A percentile compares a stretch with the other conserved stretches of the same genome.
Evolutionary conservation across 306 rosid genomes (phyloP).

Genomic region (Medicago lupulina): DNA sequence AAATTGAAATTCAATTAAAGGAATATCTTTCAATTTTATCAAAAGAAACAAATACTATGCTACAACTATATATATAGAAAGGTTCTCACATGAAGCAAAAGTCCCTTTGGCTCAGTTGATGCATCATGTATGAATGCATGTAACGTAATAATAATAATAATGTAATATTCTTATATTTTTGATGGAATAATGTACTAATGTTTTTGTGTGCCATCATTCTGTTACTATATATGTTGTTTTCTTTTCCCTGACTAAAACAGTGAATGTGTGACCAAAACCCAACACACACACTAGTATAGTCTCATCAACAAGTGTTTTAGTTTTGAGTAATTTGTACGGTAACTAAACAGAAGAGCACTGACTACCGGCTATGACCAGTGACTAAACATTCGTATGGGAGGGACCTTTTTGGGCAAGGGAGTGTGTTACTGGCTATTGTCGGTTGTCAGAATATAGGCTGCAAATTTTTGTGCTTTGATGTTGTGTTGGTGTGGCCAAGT

Average conservation of each 20-base stretch:
- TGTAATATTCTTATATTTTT: not conserved
- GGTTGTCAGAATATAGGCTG: slow-evolving; percentile 53
- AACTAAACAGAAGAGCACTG: slow-evolving; percentile 31
- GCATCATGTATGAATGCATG: slow-evolving; percentile 22
- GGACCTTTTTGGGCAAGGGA: slow-evolving; percentile 11
- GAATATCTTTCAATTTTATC: slow-evolving; percentile 32
- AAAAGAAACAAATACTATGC: slow-evolving; percentile 4
- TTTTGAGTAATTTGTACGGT: slow-evolving; percentile 44
- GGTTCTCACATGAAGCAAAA: slow-evolving; percentile 13
- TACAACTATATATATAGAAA: slow-evolving; percentile 4
- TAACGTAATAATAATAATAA: not conserved
- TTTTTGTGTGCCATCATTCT: slow-evolving; percentile 8
- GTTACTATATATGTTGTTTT: not conserved
- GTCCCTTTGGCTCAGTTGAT: slow-evolving; percentile 23
- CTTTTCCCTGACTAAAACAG: slow-evolving; percentile 1
- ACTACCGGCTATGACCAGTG: slow-evolving; percentile 70
- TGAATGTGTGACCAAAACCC: slow-evolving; percentile 36
- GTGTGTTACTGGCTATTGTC: slow-evolving; percentile 52
- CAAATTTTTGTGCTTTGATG: slow-evolving; percentile 41
- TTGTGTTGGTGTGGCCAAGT: slow-evolving; percentile 44
- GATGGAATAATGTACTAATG: not conserved
- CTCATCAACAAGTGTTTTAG: not conserved
- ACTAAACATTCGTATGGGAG: slow-evolving; percentile 43
- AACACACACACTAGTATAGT: not conserved
- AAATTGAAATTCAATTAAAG: slow-evolving; percentile 42